Evolutionary conservation across 2,329 filamentous ascomycete species (phyloP).

Genomic region (Paraphoma chrysanthemicola): DNA sequence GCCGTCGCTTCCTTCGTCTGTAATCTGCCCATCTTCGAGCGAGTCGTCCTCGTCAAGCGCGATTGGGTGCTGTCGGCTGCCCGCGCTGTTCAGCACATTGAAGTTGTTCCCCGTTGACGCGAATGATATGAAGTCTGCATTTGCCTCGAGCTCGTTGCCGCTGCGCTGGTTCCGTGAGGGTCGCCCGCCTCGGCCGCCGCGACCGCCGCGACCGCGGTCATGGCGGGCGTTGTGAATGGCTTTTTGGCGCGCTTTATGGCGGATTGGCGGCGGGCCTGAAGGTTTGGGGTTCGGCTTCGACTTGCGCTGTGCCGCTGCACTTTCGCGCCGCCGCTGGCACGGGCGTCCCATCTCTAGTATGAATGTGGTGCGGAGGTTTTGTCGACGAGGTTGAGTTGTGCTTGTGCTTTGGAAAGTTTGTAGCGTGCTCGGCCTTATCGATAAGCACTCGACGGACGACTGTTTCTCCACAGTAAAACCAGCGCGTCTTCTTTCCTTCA

Average conservation of each 20-base stretch:
- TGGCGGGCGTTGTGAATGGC: slow-evolving; percentile 24
- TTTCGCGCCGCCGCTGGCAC: slow-evolving; percentile 33
- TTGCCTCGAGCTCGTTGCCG: slow-evolving; percentile 4
- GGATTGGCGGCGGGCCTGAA: slow-evolving; percentile 20
- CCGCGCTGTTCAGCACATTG: slow-evolving; percentile 17
- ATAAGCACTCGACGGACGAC: too few relatives aligned
- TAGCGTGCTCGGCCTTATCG: neutral
- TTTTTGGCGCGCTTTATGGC: slow-evolving; percentile 27
- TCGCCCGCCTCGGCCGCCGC: slow-evolving; percentile 11
- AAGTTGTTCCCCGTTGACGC: slow-evolving; percentile 22
- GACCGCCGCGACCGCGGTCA: slow-evolving; percentile 12
- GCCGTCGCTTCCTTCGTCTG: slow-evolving; percentile 12
- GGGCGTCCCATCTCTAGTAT: slow-evolving; percentile 30
- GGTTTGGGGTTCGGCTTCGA: slow-evolving; percentile 18
- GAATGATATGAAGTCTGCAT: slow-evolving; percentile 19
- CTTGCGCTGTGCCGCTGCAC: slow-evolving; percentile 25
- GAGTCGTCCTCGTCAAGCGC: slow-evolving; percentile 15
- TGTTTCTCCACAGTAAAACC: too few relatives aligned
- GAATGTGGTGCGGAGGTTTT: neutral
- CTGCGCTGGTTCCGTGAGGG: slow-evolving; percentile 8
- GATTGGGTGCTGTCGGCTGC: slow-evolving; percentile 17
- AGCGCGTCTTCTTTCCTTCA: too few relatives aligned
- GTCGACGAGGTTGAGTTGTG: neutral
- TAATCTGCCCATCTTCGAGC: slow-evolving; percentile 20
- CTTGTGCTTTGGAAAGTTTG: neutral